Base-by-base conservation (phyloP, 306 rosid species). In the Urtica urens region DNA sequence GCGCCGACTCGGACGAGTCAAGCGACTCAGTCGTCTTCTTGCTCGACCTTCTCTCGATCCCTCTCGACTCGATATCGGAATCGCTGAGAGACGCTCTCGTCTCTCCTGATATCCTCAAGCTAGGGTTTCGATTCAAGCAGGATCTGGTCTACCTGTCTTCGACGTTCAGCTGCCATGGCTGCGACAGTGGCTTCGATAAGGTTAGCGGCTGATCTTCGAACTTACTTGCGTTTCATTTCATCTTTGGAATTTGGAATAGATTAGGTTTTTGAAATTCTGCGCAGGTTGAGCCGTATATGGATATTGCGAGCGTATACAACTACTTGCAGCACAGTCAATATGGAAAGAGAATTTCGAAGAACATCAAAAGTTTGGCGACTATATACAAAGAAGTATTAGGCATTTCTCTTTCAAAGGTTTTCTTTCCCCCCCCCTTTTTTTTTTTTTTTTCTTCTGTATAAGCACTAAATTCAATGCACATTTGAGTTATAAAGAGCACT, bases 121-220 rank as follows among this genome's bases (percentile, higher is more conserved):
- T 88, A 38, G 95, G 96, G 17, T 88, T 81, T 47, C 60, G 86
- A 41, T 88, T 88, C 63, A 88, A 88, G 75, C 96, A 88, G 58
- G 95, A 83, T 77, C 81, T 83, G 58, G 57, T 62, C 0, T 83
- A 76, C 72, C 24, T 81, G 60, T 83, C 95, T 4, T 72, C 88
- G 9, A 88, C 93, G 28, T 88, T 88, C 63, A 51, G 60, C 62
- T 54, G 80, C 7, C 63, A 76, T 23, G 95, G 78, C 45, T 80
- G 83, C 37, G 70, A 69, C 10, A 4, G n/a, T 59, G 90, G 96
- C 40, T 81, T 88, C 49, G 77, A 76, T 26, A 72, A 48, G 73
- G 93, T 83, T 16, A 67, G 73, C n/a, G n/a, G n/a, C n/a, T n/a
- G n/a, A n/a, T n/a, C n/a, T n/a, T n/a, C n/a, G n/a, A n/a, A n/a